Evolutionary conservation across 2,329 filamentous ascomycete genomes (phyloP).

Genomic region (Penicillium sp.): DNA sequence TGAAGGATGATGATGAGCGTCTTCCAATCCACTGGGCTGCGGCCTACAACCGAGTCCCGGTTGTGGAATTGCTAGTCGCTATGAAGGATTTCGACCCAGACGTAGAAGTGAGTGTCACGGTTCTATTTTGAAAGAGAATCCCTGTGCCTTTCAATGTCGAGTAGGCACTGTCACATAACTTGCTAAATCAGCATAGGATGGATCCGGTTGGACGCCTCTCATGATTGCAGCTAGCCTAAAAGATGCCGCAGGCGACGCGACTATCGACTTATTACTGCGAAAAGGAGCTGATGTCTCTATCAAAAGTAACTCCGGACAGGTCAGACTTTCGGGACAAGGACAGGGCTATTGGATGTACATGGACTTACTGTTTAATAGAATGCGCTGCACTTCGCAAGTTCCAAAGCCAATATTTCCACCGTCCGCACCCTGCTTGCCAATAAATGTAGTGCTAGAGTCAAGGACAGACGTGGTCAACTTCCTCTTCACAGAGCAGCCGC

Average conservation of each 20-base stretch:
- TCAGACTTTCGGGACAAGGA: constrained; percentile 11
- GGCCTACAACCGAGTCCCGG: constrained; percentile 74
- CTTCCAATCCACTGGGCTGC: constrained; percentile 92
- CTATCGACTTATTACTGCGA: constrained; percentile 44
- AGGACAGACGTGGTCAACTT: constrained; percentile 84
- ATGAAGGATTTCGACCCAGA: constrained; percentile 78
- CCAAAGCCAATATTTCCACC: constrained; percentile 81
- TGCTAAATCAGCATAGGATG: constrained; percentile 34
- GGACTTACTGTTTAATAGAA: constrained; percentile 53
- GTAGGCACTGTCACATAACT: background rate
- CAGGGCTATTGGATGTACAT: background rate
- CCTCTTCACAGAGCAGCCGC: constrained; percentile 89
- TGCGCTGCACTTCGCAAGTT: constrained; percentile 85
- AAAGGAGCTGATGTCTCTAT: constrained; percentile 48
- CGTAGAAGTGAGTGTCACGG: constrained; percentile 57
- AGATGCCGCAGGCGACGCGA: constrained; percentile 43
- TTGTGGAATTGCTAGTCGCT: constrained; percentile 69
- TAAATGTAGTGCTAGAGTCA: constrained; percentile 74
- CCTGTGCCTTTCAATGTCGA: background rate
- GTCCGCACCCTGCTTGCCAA: constrained; percentile 72
- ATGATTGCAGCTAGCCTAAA: constrained; percentile 50
- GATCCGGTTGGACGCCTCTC: constrained; percentile 49
- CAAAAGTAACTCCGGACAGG: constrained; percentile 44
- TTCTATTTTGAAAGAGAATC: background rate
- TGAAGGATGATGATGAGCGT: constrained; percentile 79